Conservation (phyloP, 768 basidiomycete genomes). For the Auricularia heimuer region DNA sequence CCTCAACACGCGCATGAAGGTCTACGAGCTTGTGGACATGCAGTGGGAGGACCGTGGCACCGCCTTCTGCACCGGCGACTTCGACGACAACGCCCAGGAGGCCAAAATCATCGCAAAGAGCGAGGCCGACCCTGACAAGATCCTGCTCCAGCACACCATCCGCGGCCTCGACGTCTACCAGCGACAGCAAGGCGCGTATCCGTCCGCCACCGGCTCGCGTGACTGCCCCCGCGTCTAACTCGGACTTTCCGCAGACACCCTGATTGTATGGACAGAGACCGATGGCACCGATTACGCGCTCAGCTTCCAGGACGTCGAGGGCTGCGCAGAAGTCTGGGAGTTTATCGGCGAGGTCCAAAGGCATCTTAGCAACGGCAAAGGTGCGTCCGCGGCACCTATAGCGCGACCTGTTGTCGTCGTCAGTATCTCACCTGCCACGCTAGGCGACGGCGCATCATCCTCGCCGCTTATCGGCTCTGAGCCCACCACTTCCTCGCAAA, state of each 20-base stretch:
- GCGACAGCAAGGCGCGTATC: constrained; percentile 64
- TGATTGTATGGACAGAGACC: constrained; percentile 98
- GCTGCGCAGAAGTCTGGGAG: constrained; percentile 94
- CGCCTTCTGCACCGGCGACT: constrained; percentile 89
- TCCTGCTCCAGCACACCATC: constrained; percentile 73
- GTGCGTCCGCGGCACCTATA: constrained; percentile 30
- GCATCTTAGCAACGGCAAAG: constrained; percentile 51
- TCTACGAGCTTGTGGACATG: constrained; percentile 86
- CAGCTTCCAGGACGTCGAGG: constrained; percentile 93
- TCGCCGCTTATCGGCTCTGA: constrained; percentile 50
- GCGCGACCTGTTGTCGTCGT: constrained; percentile 1
- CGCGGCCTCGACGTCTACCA: constrained; percentile 79
- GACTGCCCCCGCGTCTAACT: neutral
- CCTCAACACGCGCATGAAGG: constrained; percentile 35
- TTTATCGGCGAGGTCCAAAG: constrained; percentile 89
- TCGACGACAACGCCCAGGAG: constrained; percentile 63
- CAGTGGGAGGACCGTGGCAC: constrained; percentile 96
- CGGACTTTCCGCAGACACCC: constrained; percentile 58
- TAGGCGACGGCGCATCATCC: constrained; percentile 31
- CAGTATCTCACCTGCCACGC: constrained; percentile 1
- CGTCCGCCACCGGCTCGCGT: constrained; percentile 4
- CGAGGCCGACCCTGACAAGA: constrained; percentile 58
- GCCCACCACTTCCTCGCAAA: constrained; percentile 48
- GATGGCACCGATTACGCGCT: constrained; percentile 91
- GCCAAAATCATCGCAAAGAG: constrained; percentile 78